A percentile compares a stretch with the other conserved stretches of the same genome.
Conservation (phyloP, 805 yeast species). For the Tetrapisispora taiwanensis region DNA sequence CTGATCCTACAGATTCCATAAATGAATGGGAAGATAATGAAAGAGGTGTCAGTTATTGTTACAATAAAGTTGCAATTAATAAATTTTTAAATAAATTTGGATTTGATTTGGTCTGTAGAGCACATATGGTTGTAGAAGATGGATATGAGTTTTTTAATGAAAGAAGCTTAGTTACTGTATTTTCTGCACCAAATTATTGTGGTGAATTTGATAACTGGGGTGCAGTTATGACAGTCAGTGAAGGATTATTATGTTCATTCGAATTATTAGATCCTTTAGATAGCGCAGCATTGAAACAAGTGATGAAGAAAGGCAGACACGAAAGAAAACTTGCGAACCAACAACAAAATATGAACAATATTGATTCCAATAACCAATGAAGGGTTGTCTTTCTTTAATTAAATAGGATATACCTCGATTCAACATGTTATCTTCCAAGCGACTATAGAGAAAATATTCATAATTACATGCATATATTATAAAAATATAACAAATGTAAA, state of each 20-base stretch:
- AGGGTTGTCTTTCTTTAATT: too few species aligned
- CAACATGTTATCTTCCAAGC: too few species aligned
- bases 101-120: conserved; percentile 68
- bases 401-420: too few species aligned
- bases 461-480: neutral
- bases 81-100: conserved; percentile 52
- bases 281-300: conserved; percentile 82
- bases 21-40: conserved; percentile 69
- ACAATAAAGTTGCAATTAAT: conserved; percentile 59
- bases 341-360: conserved; percentile 12
- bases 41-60: conserved; percentile 71
- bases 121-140: conserved; percentile 84
- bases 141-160: conserved; percentile 75
- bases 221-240: conserved; percentile 93
- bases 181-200: conserved; percentile 64
- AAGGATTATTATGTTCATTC: conserved; percentile 83
- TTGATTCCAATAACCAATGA: too few species aligned
- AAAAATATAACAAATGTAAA: neutral
- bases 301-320: conserved; percentile 81
- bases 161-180: conserved; percentile 62
- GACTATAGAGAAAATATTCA: neutral
- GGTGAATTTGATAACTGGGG: conserved; percentile 72
- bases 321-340: conserved; percentile 61
- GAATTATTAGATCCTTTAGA: conserved; percentile 90
- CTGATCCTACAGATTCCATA: conserved; percentile 56